These are phyloP conservation scores for Phtheirospermum japonicum DNA, from an alignment of 257 asterid genomes.

Conservation along the genomic window DNA sequence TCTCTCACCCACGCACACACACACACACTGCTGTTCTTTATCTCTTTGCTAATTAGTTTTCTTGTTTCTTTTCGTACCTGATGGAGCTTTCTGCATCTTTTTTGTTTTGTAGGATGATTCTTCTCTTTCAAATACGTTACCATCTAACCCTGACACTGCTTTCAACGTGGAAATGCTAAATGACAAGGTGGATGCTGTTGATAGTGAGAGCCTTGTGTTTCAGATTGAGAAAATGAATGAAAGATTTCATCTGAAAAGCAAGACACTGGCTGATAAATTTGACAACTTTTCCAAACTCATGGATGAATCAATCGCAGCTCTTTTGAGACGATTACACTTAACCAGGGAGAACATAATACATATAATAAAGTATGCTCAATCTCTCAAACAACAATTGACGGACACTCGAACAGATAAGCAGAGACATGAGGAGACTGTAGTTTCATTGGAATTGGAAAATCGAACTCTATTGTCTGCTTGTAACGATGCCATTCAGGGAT, in stretches of 20 bases:
- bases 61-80: conserved; percentile 26
- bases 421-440: conserved; percentile 45
- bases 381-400: conserved; percentile 51
- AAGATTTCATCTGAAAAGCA: conserved; percentile 58
- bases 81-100: conserved; percentile 26
- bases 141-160: conserved; percentile 35
- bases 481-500: conserved; percentile 50
- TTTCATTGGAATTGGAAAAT: conserved; percentile 48
- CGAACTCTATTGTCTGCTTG: conserved; percentile 66
- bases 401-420: conserved; percentile 50
- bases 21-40: not conserved
- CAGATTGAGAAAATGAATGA: conserved; percentile 57
- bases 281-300: conserved; percentile 42
- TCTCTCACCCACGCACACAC: not conserved
- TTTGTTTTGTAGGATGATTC: conserved; percentile 57
- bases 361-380: conserved; percentile 37
- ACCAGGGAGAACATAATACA: conserved; percentile 42
- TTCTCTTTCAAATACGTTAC: conserved; percentile 41
- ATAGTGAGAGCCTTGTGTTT: conserved; percentile 45
- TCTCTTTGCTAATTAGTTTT: not conserved
- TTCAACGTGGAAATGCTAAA: conserved; percentile 39
- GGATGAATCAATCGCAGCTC: conserved; percentile 51
- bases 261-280: conserved; percentile 58
- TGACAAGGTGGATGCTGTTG: conserved; percentile 47
- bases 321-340: conserved; percentile 43